These are phyloP conservation scores for Gonapodya sp. DNA, from an alignment of 192 early-diverging fungal genomes.

Conservation along the genomic window DNA sequence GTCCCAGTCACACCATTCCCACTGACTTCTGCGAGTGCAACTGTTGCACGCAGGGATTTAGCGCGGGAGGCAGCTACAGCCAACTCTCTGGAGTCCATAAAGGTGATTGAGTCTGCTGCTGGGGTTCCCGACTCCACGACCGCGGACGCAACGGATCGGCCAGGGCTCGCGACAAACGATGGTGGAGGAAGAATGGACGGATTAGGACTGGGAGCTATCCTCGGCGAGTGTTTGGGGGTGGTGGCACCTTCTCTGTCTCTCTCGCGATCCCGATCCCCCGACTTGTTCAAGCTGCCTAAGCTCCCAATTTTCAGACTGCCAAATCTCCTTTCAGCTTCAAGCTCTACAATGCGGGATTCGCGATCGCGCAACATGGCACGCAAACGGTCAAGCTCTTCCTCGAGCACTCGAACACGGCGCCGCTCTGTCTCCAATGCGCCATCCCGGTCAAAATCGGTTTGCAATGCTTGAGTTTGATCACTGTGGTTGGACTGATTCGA, in stretches of 20 bases:
- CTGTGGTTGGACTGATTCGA: too few relatives aligned
- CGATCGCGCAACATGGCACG: neutral
- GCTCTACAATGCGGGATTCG: neutral
- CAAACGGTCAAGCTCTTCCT: neutral
- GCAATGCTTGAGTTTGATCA: too few relatives aligned
- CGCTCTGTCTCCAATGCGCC: neutral
- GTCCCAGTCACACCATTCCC: too few relatives aligned
- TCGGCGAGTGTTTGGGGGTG: too few relatives aligned
- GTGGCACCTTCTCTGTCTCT: neutral
- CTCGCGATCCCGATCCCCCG: neutral
- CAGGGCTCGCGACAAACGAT: neutral
- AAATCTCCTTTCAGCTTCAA: neutral
- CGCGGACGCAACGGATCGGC: neutral
- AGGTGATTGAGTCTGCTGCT: too few relatives aligned
- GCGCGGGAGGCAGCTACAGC: too few relatives aligned
- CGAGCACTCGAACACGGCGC: neutral
- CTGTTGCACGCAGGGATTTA: too few relatives aligned
- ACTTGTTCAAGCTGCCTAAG: neutral
- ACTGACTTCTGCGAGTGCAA: too few relatives aligned
- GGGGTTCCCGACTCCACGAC: neutral
- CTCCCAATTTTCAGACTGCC: neutral
- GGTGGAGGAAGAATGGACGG: too few relatives aligned
- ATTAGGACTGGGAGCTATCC: neutral
- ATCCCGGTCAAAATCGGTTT: too few relatives aligned
- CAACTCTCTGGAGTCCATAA: too few relatives aligned